Percentiles rank a stretch among this genome's conserved stretches.
Conservation (phyloP, 2,329 filamentous ascomycete genomes). For the Colletotrichum zoysiae region DNA sequence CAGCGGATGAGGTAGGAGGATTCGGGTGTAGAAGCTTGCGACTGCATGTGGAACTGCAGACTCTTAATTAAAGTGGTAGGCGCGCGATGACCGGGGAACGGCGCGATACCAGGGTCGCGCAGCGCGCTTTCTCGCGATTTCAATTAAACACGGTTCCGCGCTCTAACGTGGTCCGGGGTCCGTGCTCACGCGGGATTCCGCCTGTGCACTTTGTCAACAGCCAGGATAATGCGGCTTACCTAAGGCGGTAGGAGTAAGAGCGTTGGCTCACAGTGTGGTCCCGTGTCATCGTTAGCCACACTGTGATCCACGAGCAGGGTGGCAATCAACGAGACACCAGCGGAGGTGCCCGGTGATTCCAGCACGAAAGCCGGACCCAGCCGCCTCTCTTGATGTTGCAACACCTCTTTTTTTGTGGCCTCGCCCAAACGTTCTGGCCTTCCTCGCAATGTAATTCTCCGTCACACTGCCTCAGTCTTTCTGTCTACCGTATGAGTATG, state of each 20-base stretch:
- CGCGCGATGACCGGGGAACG: slow-evolving; percentile 39
- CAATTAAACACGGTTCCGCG: slow-evolving; percentile 25
- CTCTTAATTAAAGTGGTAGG: slow-evolving; percentile 39
- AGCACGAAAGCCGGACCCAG: slow-evolving; percentile 30
- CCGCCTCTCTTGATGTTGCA: slow-evolving; percentile 26
- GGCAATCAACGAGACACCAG: slow-evolving; percentile 27
- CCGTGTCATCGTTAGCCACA: neutral
- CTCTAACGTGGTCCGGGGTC: neutral
- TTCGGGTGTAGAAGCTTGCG: slow-evolving; percentile 1
- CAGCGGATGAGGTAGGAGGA: slow-evolving; percentile 20
- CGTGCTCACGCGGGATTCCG: slow-evolving; percentile 5
- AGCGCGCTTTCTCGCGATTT: slow-evolving; percentile 33
- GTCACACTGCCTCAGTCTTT: neutral
- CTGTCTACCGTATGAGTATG: neutral
- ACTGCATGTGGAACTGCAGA: slow-evolving; percentile 37
- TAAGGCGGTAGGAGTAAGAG: slow-evolving; percentile 1
- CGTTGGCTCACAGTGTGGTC: slow-evolving; percentile 1
- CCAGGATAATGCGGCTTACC: neutral
- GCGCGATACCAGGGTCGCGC: slow-evolving; percentile 31
- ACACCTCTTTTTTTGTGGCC: slow-evolving; percentile 4
- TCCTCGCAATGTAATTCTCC: slow-evolving; percentile 1
- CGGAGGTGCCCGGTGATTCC: slow-evolving; percentile 37
- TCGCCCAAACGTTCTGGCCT: neutral
- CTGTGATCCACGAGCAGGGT: slow-evolving; percentile 21
- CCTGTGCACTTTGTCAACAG: slow-evolving; percentile 1